A percentile compares a stretch with the other conserved stretches of the same genome.
These are phyloP conservation scores for Crassisporium funariophilum DNA, from an alignment of 768 basidiomycete genomes.

Conservation along the genomic window DNA sequence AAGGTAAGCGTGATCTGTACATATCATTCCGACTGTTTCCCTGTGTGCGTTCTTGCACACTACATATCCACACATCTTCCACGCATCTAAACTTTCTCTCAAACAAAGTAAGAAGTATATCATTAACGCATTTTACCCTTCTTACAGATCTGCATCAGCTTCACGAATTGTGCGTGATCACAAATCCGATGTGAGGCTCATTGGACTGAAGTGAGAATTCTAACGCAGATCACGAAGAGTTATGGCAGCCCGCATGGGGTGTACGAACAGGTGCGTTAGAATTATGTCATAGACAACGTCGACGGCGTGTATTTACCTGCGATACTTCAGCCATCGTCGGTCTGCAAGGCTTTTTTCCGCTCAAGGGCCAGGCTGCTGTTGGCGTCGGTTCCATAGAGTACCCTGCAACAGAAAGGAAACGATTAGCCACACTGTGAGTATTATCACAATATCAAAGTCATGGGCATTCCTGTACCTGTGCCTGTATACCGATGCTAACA, in stretches of 20 bases:
- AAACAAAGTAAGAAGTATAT: no score
- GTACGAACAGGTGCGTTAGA: slow-evolving; percentile 77
- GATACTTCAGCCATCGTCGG: slow-evolving; percentile 83
- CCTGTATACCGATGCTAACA: no score
- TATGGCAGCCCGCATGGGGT: slow-evolving; percentile 99
- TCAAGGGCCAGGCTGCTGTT: slow-evolving; percentile 84
- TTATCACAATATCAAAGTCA: no score
- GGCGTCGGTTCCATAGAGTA: slow-evolving; percentile 89
- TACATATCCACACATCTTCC: slow-evolving; percentile 34
- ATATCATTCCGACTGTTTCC: slow-evolving; percentile 1
- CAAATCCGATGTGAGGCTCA: background rate
- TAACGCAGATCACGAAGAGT: slow-evolving; percentile 82
- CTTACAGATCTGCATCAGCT: slow-evolving; percentile 86
- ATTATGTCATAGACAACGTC: slow-evolving; percentile 8
- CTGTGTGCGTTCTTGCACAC: background rate
- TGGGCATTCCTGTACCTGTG: no score
- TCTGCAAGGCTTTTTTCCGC: slow-evolving; percentile 85
- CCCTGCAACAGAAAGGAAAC: slow-evolving; percentile 71
- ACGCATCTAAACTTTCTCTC: no score
- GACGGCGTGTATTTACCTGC: slow-evolving; percentile 1
- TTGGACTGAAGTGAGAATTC: slow-evolving; percentile 14
- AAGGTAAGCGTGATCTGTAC: slow-evolving; percentile 58
- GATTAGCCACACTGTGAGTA: slow-evolving; percentile 74
- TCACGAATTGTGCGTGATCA: slow-evolving; percentile 74
- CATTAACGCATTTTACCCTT: background rate